phyloP scores from a whole-genome alignment of 331 rosid genomes.

The Malus hybrid region DNA sequence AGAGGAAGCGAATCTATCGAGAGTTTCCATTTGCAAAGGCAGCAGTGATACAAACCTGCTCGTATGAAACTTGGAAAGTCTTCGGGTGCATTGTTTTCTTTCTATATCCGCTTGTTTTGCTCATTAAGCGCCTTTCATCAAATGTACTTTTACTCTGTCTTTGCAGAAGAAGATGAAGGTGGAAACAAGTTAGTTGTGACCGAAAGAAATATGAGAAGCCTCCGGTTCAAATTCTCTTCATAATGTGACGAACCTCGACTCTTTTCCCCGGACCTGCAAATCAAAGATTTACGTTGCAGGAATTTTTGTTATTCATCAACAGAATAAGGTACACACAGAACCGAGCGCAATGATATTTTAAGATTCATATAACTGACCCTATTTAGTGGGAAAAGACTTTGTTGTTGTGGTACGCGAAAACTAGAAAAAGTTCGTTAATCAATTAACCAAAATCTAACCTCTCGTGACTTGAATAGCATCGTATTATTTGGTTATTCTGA shows the following conservation, averaged over 20 bases:
- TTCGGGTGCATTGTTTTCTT: constrained; percentile 77
- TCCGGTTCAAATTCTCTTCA: constrained; percentile 48
- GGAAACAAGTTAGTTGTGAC: constrained; percentile 52
- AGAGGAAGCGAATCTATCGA: not conserved
- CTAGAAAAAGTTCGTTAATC: not conserved
- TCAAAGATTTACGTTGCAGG: not conserved
- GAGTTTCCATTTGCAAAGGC: not conserved
- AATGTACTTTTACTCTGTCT: constrained; percentile 64
- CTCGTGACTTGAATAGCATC: constrained; percentile 38
- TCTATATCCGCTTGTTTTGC: constrained; percentile 73
- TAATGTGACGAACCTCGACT: constrained; percentile 17
- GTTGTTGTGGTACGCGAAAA: not conserved
- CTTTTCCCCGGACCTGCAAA: constrained; percentile 30
- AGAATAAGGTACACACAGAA: not conserved
- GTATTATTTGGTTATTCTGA: constrained; percentile 25
- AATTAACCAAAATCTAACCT: constrained; percentile 37
- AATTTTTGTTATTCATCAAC: not conserved
- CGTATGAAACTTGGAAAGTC: constrained; percentile 88
- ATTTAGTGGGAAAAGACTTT: too few species aligned
- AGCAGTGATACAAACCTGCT: constrained; percentile 54
- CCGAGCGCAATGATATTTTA: too few species aligned
- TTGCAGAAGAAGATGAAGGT: constrained; percentile 43
- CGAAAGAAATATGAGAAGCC: constrained; percentile 47
- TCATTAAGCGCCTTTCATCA: constrained; percentile 68
- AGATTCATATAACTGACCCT: too few species aligned